Evolutionary conservation across 208 protist species (phyloP).

Genomic region (Vickermania ingenoplastis): DNA sequence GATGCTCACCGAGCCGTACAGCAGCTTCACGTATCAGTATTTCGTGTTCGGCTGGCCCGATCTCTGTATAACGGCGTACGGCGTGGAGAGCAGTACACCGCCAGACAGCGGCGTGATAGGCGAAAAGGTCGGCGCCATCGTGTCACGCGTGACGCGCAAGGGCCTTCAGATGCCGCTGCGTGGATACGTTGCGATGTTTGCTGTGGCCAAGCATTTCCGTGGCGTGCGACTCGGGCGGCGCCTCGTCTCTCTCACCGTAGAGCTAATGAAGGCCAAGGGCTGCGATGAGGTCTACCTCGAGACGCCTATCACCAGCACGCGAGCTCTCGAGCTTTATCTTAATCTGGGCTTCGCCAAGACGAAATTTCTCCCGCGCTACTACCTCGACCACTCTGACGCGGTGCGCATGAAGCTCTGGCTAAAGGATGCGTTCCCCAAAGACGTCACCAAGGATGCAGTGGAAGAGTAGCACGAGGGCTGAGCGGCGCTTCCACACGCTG

Average conservation of each 20-base stretch:
- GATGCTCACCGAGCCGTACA: constrained; percentile 98
- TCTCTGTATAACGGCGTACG: constrained; percentile 86
- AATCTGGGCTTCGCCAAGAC: constrained; percentile 93
- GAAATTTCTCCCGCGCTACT: constrained; percentile 83
- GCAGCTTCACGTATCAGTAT: constrained; percentile 98
- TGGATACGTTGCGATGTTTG: constrained; percentile 98
- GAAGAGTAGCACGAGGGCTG: background rate
- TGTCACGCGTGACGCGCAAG: constrained; percentile 79
- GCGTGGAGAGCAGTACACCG: constrained; percentile 38
- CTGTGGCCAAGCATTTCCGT: constrained; percentile 89
- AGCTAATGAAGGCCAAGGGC: constrained; percentile 87
- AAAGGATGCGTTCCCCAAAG: constrained; percentile 26
- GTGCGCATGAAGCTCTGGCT: constrained; percentile 93
- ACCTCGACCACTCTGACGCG: constrained; percentile 91
- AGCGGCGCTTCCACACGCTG: background rate
- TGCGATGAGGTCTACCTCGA: constrained; percentile 94
- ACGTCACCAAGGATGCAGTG: constrained; percentile 1
- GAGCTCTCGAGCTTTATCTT: constrained; percentile 92
- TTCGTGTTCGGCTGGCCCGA: constrained; percentile 97
- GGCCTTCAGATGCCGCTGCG: constrained; percentile 46
- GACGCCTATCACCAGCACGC: constrained; percentile 88
- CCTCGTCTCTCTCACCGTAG: constrained; percentile 85
- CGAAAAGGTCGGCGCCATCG: constrained; percentile 84
- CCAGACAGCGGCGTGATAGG: constrained; percentile 51
- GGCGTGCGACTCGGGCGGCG: constrained; percentile 84